Evolutionary conservation across 805 yeast genomes (phyloP), one percentile per base, ranked within the genome.

Genomic region (Candida nanaspora): DNA sequence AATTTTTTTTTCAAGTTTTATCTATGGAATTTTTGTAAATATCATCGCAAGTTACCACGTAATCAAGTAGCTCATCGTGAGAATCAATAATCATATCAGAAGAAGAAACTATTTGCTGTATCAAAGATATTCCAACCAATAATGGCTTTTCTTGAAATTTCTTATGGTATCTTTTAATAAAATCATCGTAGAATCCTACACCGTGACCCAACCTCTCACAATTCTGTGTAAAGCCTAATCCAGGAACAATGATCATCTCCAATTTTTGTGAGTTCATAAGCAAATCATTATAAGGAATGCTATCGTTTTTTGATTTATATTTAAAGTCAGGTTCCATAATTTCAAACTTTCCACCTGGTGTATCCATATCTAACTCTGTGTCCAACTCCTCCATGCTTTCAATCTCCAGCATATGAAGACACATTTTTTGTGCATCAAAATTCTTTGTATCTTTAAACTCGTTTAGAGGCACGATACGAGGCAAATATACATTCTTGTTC

Each of bases 151-250:
- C 43, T 31, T 48, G 26, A 63, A 61, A 54, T 5, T 21, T 31
- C 53, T 69, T 57, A 7, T 46, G 20, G 48, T 78, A 78, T 38
- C 82, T 62, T 35, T 68, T 63, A 33, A 84, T 70, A 51, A 69
- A 84, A 50, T 82, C 86, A 57, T 91, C 98, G 57, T 93, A 91
- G 58, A 76, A 88, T 0, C 97, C 98, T 5, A 81, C 91, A 1
- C 98, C 98, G 56, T 87, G 95, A 1, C 98, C 98, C 40, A 91
- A 56, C 40, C 98, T 58, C 26, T 48, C 42, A 15, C 67, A 61
- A 1, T 43, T 43, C 5, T 22, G 47, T 1, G 85, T 72, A 58
- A 86, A 89, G 1, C 86, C 96, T 2, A 91, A 81, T 0, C 95
- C 97, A 0, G 98, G 98, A 0, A 91, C 68, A 6, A 91, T 61